Evolutionary conservation across 495 filamentous ascomycete species (phyloP).

Genomic region (Thermothielavioides terrestris): DNA sequence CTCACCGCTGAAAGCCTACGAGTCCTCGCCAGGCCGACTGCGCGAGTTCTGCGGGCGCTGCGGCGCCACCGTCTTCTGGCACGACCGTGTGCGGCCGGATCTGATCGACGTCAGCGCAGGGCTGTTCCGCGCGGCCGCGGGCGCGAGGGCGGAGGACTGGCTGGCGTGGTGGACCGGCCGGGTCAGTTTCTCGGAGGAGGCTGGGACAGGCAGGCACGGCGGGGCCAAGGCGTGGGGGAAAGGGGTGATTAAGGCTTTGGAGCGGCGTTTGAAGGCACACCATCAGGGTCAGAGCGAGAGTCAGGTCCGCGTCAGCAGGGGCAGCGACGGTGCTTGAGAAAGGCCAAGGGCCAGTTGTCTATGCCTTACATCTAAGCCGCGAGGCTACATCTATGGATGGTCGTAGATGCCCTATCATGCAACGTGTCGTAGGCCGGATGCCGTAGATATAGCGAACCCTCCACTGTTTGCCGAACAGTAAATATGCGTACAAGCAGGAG

Average conservation of each 20-base stretch:
- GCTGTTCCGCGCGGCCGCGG: constrained; percentile 43
- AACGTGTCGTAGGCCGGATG: neutral
- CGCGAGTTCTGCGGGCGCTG: constrained; percentile 59
- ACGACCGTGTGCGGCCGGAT: constrained; percentile 44
- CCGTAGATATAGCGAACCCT: neutral
- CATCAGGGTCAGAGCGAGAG: neutral
- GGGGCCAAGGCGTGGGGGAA: constrained; percentile 27
- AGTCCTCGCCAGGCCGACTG: constrained; percentile 44
- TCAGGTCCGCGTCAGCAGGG: neutral
- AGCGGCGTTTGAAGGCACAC: constrained; percentile 15
- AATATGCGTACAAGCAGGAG: too few relatives aligned
- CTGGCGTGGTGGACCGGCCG: constrained; percentile 50
- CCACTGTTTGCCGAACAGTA: too few relatives aligned
- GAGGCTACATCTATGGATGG: neutral
- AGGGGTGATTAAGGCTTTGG: constrained; percentile 26
- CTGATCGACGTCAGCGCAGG: constrained; percentile 62
- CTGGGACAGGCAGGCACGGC: constrained; percentile 32
- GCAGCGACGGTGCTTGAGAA: neutral
- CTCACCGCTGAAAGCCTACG: constrained; percentile 38
- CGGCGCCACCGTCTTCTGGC: constrained; percentile 62
- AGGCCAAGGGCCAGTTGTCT: too few relatives aligned
- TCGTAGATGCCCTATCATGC: neutral
- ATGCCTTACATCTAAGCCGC: too few relatives aligned
- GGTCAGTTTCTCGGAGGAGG: constrained; percentile 57
- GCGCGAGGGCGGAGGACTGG: constrained; percentile 50